phyloP scores from a whole-genome alignment of 2,329 filamentous ascomycete genomes.

The Pestalotiopsis sp. region DNA sequence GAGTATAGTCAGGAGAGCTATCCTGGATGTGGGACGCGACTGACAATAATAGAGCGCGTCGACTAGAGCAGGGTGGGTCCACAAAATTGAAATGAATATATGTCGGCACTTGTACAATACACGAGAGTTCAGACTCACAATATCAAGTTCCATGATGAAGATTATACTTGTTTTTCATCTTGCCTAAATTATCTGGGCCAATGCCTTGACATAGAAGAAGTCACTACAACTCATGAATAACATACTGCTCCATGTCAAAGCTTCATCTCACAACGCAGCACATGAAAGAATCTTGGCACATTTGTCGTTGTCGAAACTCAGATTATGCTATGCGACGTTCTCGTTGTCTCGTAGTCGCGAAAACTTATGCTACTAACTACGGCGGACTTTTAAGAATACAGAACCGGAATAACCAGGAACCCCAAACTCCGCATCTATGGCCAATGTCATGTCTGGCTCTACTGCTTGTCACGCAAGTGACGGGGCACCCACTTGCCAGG shows the following conservation, averaged over 20 bases:
- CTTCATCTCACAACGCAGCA: neutral
- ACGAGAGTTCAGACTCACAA: too few relatives aligned
- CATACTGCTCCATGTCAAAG: neutral
- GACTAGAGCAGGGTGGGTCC: too few relatives aligned
- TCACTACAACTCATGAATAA: too few relatives aligned
- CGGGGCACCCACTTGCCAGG: conserved; percentile 63
- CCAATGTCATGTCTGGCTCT: conserved; percentile 17
- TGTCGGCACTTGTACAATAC: too few relatives aligned
- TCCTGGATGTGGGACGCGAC: too few relatives aligned
- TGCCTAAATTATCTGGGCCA: too few relatives aligned
- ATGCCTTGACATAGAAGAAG: too few relatives aligned
- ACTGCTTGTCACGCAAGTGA: conserved; percentile 42
- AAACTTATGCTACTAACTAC: conserved; percentile 12
- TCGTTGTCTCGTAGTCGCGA: conserved; percentile 8
- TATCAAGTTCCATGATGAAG: too few relatives aligned
- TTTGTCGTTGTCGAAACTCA: conserved; percentile 1
- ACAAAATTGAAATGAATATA: too few relatives aligned
- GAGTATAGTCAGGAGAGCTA: too few relatives aligned
- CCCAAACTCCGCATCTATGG: conserved; percentile 28
- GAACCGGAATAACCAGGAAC: conserved; percentile 17
- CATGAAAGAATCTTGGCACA: neutral
- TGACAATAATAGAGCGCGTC: too few relatives aligned
- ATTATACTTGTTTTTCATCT: too few relatives aligned
- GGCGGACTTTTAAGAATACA: conserved; percentile 14
- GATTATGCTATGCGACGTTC: conserved; percentile 12